phyloP scores from a whole-genome alignment of 2,329 filamentous ascomycete genomes.

The Aspergillus piperis region DNA sequence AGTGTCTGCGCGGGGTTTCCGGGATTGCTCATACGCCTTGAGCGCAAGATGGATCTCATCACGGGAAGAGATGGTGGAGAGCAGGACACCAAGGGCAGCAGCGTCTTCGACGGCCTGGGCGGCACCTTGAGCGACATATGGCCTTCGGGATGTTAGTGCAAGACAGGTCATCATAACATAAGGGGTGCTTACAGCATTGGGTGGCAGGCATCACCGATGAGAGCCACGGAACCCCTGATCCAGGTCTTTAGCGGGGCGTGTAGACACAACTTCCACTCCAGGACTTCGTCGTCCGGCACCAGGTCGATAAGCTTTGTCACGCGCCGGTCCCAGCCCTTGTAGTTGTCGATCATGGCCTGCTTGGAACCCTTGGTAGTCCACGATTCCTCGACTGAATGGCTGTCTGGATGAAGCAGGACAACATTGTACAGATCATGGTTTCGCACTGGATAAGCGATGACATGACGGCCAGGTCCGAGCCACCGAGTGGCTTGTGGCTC shows the following conservation, averaged over 20 bases:
- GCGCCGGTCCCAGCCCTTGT: constrained; percentile 61
- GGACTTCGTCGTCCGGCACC: constrained; percentile 56
- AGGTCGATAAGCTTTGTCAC: constrained; percentile 61
- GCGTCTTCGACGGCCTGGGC: constrained; percentile 50
- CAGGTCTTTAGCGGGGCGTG: constrained; percentile 38
- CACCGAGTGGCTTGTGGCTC: constrained; percentile 69
- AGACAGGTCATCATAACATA: background rate
- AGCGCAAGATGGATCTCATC: constrained; percentile 38
- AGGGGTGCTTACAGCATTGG: constrained; percentile 41
- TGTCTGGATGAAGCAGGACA: constrained; percentile 63
- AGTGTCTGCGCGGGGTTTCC: constrained; percentile 42
- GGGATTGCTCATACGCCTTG: constrained; percentile 39
- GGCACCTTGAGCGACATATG: constrained; percentile 48
- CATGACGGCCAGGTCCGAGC: constrained; percentile 74
- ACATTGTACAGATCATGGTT: constrained; percentile 67
- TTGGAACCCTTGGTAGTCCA: constrained; percentile 67
- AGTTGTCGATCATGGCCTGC: constrained; percentile 62
- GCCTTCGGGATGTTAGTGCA: constrained; percentile 14
- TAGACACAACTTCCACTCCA: constrained; percentile 42
- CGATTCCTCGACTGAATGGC: constrained; percentile 61
- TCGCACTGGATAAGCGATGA: constrained; percentile 75
- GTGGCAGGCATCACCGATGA: constrained; percentile 50
- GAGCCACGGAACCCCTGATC: constrained; percentile 37
- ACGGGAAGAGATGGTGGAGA: constrained; percentile 35
- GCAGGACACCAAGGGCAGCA: constrained; percentile 36